Conservation (phyloP, 164 flowering plant genomes). For the Stephania cephalantha region DNA sequence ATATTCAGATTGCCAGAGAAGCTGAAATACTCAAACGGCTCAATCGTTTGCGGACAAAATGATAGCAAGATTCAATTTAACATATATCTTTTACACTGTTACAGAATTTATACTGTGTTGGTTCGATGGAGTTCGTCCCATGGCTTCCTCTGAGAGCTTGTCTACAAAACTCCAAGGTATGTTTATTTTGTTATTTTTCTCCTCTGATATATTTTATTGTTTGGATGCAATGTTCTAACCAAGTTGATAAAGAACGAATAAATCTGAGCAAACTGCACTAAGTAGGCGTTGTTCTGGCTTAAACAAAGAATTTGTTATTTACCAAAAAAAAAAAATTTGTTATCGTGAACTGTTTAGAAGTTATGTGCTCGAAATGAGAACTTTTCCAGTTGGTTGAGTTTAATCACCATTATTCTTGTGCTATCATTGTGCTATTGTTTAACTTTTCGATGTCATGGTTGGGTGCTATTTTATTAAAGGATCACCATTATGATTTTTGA, state of each 20-base stretch:
- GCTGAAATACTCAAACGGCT: slow-evolving; percentile 50
- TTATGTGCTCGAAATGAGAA: neutral
- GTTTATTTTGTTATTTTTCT: neutral
- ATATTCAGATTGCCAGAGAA: slow-evolving; percentile 89
- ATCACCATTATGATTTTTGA: neutral
- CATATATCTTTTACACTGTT: slow-evolving; percentile 16
- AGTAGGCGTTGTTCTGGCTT: no score
- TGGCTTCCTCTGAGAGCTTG: neutral
- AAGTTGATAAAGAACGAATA: no score
- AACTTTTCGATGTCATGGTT: neutral
- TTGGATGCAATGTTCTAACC: neutral
- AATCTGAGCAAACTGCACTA: neutral
- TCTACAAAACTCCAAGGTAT: neutral
- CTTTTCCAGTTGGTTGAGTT: neutral
- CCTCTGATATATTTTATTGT: neutral
- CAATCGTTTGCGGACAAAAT: slow-evolving; percentile 26
- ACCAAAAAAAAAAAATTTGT: no score
- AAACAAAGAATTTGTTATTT: no score
- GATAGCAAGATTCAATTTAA: slow-evolving; percentile 39
- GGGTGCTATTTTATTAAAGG: neutral
- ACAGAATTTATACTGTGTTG: neutral
- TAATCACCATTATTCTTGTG: neutral
- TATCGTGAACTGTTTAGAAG: neutral
- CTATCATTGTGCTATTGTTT: no score
- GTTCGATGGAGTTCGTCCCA: neutral